Evolutionary conservation across 345 rosid species (phyloP).

Genomic region (Angophora floribunda): DNA sequence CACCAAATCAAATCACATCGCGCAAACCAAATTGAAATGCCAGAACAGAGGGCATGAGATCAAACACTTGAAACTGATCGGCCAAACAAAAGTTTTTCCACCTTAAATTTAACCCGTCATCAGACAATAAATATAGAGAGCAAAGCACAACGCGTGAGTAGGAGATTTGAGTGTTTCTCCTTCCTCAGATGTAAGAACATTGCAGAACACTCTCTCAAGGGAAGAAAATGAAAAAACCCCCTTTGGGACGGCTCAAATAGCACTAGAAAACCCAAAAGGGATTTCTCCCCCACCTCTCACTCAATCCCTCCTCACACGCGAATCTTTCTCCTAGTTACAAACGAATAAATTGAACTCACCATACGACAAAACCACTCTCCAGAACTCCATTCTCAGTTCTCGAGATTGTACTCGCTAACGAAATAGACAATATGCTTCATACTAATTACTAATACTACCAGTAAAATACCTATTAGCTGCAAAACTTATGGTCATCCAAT

Average conservation of each 20-base stretch:
- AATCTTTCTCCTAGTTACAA: not conserved
- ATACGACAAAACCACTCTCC: constrained; percentile 9
- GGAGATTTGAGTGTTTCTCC: not conserved
- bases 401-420: not conserved
- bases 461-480: constrained; percentile 35
- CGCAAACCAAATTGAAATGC: not conserved
- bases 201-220: not conserved
- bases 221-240: constrained; percentile 2
- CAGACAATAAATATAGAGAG: not conserved
- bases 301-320: constrained; percentile 1
- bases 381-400: constrained; percentile 5
- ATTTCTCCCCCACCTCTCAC: not conserved
- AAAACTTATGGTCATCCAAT: constrained; percentile 79
- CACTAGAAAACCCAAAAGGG: constrained; percentile 54
- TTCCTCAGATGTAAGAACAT: not conserved
- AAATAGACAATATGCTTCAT: not conserved
- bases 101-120: not conserved
- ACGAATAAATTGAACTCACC: not conserved
- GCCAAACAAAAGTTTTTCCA: not conserved
- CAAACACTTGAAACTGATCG: not conserved
- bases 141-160: not conserved
- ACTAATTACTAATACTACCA: not conserved
- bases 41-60: not conserved
- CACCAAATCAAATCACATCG: not conserved
- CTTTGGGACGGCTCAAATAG: constrained; percentile 61